Evolutionary conservation across 148 eudicot species (phyloP).

Genomic region (Diospyros kaki): DNA sequence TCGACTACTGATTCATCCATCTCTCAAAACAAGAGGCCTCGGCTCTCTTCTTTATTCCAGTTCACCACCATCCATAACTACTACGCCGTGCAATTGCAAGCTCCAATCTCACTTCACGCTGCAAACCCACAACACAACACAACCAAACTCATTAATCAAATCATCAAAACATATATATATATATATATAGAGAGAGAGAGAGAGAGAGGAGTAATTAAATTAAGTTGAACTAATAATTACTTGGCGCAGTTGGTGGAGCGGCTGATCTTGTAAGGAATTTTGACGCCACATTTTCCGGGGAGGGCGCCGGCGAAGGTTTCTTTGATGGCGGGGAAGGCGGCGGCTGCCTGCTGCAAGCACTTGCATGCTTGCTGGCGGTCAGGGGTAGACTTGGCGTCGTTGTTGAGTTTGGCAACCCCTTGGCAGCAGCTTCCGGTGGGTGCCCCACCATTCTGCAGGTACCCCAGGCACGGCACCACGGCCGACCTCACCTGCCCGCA

Average conservation of each 20-base stretch:
- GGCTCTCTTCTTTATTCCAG: too few relatives aligned
- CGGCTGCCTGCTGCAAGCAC: constrained; percentile 14
- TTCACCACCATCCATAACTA: too few relatives aligned
- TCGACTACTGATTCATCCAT: too few relatives aligned
- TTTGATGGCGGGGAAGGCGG: neutral
- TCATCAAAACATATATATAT: neutral
- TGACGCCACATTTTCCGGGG: constrained; percentile 28
- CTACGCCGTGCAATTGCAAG: too few relatives aligned
- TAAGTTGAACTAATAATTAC: neutral
- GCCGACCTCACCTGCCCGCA: constrained; percentile 24
- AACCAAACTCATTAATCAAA: neutral
- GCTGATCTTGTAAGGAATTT: constrained; percentile 29
- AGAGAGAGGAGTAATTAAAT: neutral
- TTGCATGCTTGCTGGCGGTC: constrained; percentile 20
- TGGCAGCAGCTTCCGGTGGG: neutral
- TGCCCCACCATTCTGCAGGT: constrained; percentile 20
- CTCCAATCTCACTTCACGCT: neutral
- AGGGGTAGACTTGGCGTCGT: constrained; percentile 5
- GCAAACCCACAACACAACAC: neutral
- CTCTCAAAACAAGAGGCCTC: too few relatives aligned
- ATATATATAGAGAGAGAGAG: neutral
- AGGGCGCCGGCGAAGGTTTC: constrained; percentile 15
- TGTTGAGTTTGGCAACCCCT: constrained; percentile 14
- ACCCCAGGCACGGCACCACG: constrained; percentile 25
- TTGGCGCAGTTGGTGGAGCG: constrained; percentile 25